Percentiles rank a stretch among this genome's conserved stretches.
Conservation (phyloP, 352 stramenopile genomes). For the Lagenidium giganteum region DNA sequence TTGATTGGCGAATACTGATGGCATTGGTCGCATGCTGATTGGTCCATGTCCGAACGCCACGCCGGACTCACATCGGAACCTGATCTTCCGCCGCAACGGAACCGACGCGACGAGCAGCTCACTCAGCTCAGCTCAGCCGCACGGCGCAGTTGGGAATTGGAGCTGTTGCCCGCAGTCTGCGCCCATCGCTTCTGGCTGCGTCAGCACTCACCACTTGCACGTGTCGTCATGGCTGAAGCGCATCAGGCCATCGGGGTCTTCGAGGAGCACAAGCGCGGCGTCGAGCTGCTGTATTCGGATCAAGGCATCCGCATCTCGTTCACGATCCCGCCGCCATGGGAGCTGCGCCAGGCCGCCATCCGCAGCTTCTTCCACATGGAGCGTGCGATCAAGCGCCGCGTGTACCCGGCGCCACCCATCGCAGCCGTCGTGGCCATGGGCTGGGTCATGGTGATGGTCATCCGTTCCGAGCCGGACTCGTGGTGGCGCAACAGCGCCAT, state of each 20-base stretch:
- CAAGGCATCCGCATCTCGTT: slow-evolving; percentile 69
- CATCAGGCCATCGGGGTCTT: slow-evolving; percentile 69
- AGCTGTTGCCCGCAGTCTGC: neutral
- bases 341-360: slow-evolving; percentile 39
- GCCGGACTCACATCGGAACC: too few relatives aligned
- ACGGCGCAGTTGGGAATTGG: too few relatives aligned
- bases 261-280: slow-evolving; percentile 66
- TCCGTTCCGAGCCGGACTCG: slow-evolving; percentile 45
- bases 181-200: too few relatives aligned
- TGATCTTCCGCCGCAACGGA: too few relatives aligned
- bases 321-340: slow-evolving; percentile 57
- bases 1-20: too few relatives aligned
- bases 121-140: too few relatives aligned
- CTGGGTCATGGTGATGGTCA: slow-evolving; percentile 40
- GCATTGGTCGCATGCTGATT: too few relatives aligned
- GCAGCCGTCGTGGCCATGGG: slow-evolving; percentile 42
- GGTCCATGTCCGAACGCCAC: too few relatives aligned
- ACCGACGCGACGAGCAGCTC: too few relatives aligned
- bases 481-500: slow-evolving; percentile 70
- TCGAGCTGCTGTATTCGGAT: slow-evolving; percentile 69
- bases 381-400: slow-evolving; percentile 39
- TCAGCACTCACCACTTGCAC: too few relatives aligned
- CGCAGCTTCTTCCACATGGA: slow-evolving; percentile 59
- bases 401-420: slow-evolving; percentile 60
- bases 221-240: slow-evolving; percentile 54